phyloP scores from a whole-genome alignment of 1,284 basidiomycete species.

The Cryptococcus wingfieldii region DNA sequence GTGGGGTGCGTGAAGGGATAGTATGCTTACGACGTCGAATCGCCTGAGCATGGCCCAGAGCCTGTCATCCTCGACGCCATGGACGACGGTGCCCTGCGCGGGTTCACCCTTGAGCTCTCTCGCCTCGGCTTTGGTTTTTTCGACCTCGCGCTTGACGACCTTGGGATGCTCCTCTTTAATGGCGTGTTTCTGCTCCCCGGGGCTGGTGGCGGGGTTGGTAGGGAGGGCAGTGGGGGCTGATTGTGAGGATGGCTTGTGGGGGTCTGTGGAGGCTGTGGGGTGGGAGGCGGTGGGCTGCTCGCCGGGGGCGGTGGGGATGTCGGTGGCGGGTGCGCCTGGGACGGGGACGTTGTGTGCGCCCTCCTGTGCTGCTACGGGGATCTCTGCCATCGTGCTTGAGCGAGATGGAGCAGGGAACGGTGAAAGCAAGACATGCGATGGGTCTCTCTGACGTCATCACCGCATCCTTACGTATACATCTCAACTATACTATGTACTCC shows the following conservation, averaged over 20 bases:
- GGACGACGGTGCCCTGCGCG: constrained; percentile 44
- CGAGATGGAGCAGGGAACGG: no score
- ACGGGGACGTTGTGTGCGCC: neutral
- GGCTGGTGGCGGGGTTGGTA: constrained; percentile 40
- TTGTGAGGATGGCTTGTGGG: constrained; percentile 26
- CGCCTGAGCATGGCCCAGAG: constrained; percentile 47
- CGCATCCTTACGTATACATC: neutral
- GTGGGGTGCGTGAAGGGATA: neutral
- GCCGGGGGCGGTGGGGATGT: neutral
- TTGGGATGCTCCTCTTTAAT: constrained; percentile 35
- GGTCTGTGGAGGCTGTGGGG: constrained; percentile 33
- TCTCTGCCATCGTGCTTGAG: neutral
- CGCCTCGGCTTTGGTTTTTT: constrained; percentile 47
- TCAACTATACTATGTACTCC: neutral
- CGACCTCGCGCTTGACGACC: constrained; percentile 42
- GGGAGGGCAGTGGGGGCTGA: constrained; percentile 41
- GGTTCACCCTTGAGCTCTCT: constrained; percentile 41
- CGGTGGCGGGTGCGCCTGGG: neutral
- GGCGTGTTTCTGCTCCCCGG: constrained; percentile 38
- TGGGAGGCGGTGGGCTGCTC: neutral
- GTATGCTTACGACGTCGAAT: constrained; percentile 45
- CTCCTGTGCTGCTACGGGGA: neutral
- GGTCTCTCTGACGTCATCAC: neutral
- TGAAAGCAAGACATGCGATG: neutral
- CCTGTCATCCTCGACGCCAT: constrained; percentile 49